These are phyloP conservation scores for Marasmius sp. DNA, from an alignment of 1,284 basidiomycete genomes.

Conservation along the genomic window DNA sequence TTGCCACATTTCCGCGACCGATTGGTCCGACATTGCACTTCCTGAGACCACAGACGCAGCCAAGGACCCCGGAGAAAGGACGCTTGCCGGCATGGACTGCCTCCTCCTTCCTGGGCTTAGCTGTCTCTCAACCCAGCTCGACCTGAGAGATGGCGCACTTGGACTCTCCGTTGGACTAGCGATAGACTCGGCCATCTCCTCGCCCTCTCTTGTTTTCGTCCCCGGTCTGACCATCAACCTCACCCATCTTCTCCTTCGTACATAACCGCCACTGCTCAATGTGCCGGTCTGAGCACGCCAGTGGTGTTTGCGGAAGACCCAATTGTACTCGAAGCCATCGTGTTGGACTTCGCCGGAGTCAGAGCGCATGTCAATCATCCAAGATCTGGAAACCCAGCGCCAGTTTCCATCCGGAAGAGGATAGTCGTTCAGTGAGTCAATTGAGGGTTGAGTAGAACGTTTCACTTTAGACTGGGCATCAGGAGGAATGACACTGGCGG, in stretches of 20 bases:
- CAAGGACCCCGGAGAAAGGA: not conserved
- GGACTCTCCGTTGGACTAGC: not conserved
- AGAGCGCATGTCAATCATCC: slow-evolving; percentile 86
- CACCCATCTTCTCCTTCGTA: slow-evolving; percentile 74
- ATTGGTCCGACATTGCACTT: not conserved
- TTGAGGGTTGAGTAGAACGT: slow-evolving; percentile 43
- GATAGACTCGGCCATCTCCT: slow-evolving; percentile 6
- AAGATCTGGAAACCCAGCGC: slow-evolving; percentile 74
- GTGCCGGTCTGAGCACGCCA: slow-evolving; percentile 65
- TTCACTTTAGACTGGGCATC: slow-evolving; percentile 21
- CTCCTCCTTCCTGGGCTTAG: not conserved
- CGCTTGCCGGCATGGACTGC: not conserved
- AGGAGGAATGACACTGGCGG: slow-evolving; percentile 10
- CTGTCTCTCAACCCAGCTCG: slow-evolving; percentile 1
- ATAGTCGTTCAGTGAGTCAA: slow-evolving; percentile 59
- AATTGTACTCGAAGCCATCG: slow-evolving; percentile 85
- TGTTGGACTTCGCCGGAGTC: slow-evolving; percentile 70
- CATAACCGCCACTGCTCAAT: slow-evolving; percentile 65
- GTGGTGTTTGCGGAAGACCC: slow-evolving; percentile 60
- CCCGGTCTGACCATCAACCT: slow-evolving; percentile 76
- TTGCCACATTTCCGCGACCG: slow-evolving; percentile 32
- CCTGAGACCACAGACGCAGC: slow-evolving; percentile 14
- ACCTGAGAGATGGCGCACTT: slow-evolving; percentile 16
- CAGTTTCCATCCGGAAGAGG: slow-evolving; percentile 80
- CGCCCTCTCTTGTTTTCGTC: slow-evolving; percentile 17